Evolutionary conservation across 1,284 basidiomycete genomes (phyloP), one percentile per base, ranked within the genome.

Genomic region (Fomitiporia mediterranea): DNA sequence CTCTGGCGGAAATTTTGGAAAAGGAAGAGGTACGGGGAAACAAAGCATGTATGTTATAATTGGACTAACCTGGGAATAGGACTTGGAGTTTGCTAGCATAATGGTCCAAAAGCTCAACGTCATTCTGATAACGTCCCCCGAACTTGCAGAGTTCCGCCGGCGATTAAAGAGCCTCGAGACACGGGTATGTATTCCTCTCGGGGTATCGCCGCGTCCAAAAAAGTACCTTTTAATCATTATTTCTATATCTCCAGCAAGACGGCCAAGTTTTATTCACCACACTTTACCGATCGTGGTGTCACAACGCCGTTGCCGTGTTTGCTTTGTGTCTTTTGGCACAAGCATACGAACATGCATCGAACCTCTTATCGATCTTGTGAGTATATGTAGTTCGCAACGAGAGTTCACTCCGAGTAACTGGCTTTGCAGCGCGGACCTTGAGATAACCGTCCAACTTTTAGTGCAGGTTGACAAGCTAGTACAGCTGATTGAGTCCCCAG

Each of bases 391-490:
- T 44, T 38, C 27, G 35, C 50, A 39, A 38, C 32, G 8, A 23
- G 32, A 27, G 17, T 40, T 3, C 37, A n/a, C n/a, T 17, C 3
- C 46, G 17, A 25, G 23, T 40, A 13, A 1, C 15, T 19, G 59
- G 48, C 2, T 46, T 60, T 62, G 25, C 63, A 96, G 93, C 66
- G 96, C 95, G 61, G 95, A 98, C 57, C 76, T 99, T 40, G 97
- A 99, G 69, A 91, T 98, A 62, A 98, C 95, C 0, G 94, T 99
- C 2, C 84, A 85, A 23, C 83, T 99, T 66, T 78, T 99, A 15
- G 94, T 99, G 2, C 97, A 99, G 67, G 89, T 99, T 34, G 97
- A 99, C 73, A 98, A 98, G 70, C 83, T 99, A 4, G 96, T 99
- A 11, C 96, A 99, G 71, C 78, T 99, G 6, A 94, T 99, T 58